Base-by-base conservation (phyloP, 129 eudicot species). In the Ambrosia artemisiifolia region DNA sequence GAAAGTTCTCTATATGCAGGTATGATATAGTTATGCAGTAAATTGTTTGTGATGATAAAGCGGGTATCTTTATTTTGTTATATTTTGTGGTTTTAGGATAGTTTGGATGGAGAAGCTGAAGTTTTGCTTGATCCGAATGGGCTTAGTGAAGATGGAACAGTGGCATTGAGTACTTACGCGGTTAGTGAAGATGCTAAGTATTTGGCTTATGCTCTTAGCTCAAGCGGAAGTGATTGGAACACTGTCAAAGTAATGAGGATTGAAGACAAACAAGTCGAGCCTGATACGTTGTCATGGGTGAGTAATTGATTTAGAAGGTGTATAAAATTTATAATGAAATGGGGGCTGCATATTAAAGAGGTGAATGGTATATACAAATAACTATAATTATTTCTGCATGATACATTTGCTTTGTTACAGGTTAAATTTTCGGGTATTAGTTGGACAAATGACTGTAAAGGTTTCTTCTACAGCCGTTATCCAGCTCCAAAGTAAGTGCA, bases 151-250 rank as follows among this genome's bases (percentile, higher is more conserved):
- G 99, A 95, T 73, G 99, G 97, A 69, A 95, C 99, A 7, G 81
- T 95, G 53, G 81, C 99, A 18, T 77, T 95, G 84, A 88, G 69
- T 55, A 81, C 79, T 16, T 88, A 70, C 75, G 88, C 89, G 18
- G 94, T 90, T 63, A 95, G 99, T 75, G 94, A 95, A 75, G 97
- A 95, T 88, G 99, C 97, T 7, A 83, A 95, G 78, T 86, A 86
- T 67, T 68, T 90, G 80, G 99, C 90, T 0, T 95, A 95, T 68
- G 93, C 85, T 54, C 85, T 87, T 76, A 95, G 99, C 83, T 74
- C 89, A 33, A 95, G 94, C 79, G 99, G 99, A 68, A 95, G 99
- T 55, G 99, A 95, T 65, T 95, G 99, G 99, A 92, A 90, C 35
- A 88, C 88, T 19, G 83, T 95, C 35, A 88, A 90, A 82, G 96